A percentile compares a stretch with the other conserved stretches of the same genome.
phyloP scores from a whole-genome alignment of 1,284 basidiomycete species.

The Moesziomyces sp. region DNA sequence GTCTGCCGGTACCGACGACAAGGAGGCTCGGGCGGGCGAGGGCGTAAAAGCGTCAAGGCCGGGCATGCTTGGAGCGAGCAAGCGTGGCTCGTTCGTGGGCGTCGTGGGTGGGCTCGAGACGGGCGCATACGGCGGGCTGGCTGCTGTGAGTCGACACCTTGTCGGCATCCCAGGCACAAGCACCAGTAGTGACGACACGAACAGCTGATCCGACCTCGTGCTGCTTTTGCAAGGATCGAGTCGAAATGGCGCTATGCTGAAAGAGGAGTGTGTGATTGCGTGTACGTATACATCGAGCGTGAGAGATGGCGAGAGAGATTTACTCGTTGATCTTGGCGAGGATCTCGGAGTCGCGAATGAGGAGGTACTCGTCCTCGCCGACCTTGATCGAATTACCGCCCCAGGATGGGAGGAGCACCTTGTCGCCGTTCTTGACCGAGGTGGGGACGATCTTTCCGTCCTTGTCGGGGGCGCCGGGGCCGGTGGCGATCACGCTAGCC shows the following conservation, averaged over 20 bases:
- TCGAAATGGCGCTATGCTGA: background rate
- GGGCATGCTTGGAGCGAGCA: constrained; percentile 23
- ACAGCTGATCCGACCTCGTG: background rate
- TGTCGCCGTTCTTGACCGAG: constrained; percentile 86
- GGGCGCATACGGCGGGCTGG: constrained; percentile 51
- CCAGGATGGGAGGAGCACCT: constrained; percentile 93
- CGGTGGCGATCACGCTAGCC: constrained; percentile 94
- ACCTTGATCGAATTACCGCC: constrained; percentile 96
- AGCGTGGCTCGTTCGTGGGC: constrained; percentile 52
- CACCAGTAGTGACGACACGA: constrained; percentile 1
- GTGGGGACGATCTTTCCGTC: constrained; percentile 83
- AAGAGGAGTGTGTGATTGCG: background rate
- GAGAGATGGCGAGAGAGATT: constrained; percentile 29
- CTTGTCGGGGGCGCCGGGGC: constrained; percentile 89
- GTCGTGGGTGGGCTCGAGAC: constrained; percentile 57
- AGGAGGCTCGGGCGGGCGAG: constrained; percentile 4
- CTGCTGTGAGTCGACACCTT: constrained; percentile 52
- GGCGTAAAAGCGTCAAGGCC: constrained; percentile 11
- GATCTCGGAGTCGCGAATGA: constrained; percentile 96
- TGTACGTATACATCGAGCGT: background rate
- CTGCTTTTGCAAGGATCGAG: background rate
- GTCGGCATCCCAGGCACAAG: constrained; percentile 16
- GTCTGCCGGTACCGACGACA: background rate
- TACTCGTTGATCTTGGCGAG: constrained; percentile 96
- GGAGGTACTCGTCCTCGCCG: constrained; percentile 94